Conservation (phyloP, 495 filamentous ascomycete species). For the Penicillium ucsense region DNA sequence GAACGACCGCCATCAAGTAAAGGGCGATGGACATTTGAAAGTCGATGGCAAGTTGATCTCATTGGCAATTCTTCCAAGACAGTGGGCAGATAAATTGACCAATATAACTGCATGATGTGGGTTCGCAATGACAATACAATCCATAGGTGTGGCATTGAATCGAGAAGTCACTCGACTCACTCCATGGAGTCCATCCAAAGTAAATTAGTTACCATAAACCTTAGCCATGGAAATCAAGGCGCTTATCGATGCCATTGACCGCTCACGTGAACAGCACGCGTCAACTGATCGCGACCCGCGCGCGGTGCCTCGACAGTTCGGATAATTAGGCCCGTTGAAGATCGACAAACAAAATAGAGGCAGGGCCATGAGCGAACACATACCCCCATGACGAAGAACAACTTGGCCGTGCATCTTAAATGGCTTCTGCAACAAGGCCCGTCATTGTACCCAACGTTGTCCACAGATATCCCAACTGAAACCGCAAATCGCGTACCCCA, state of each 20-base stretch:
- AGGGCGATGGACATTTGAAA: too few species aligned
- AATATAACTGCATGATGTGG: too few species aligned
- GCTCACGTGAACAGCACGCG: constrained; percentile 22
- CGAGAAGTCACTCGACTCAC: too few species aligned
- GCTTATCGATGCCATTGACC: constrained; percentile 11
- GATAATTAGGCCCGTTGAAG: neutral
- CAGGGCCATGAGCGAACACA: constrained; percentile 22
- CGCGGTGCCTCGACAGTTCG: neutral
- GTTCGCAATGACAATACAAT: too few species aligned
- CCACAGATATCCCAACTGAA: constrained; percentile 15
- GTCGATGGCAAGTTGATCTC: too few species aligned
- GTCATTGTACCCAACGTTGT: constrained; percentile 24
- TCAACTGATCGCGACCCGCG: constrained; percentile 14
- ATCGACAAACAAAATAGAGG: constrained; percentile 1
- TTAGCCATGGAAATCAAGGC: neutral
- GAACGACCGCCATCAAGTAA: too few species aligned
- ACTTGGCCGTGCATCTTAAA: constrained; percentile 38
- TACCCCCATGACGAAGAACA: constrained; percentile 44
- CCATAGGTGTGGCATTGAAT: too few species aligned
- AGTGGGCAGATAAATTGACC: too few species aligned
- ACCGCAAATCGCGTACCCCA: constrained; percentile 8
- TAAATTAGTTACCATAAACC: neutral
- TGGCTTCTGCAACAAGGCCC: constrained; percentile 40
- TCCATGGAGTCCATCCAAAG: too few species aligned
- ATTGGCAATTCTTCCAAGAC: too few species aligned